Percentiles rank a stretch among this genome's conserved stretches.
These are phyloP conservation scores for Phyllosticta citriasiana DNA, from an alignment of 2,329 filamentous ascomycete genomes.

Conservation along the genomic window DNA sequence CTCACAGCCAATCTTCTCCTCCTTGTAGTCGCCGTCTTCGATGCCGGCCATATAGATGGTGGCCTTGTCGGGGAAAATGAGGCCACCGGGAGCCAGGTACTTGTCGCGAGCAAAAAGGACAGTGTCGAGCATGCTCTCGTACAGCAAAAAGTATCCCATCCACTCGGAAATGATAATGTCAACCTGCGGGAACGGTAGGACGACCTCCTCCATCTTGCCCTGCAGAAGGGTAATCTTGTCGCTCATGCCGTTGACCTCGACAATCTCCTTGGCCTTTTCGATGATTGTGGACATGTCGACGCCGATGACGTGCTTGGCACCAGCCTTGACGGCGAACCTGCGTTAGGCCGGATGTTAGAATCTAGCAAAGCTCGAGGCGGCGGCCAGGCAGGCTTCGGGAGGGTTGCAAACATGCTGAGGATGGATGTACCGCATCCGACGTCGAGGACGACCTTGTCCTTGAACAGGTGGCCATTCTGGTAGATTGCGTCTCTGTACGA, in stretches of 20 bases:
- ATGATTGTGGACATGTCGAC: slow-evolving; percentile 99
- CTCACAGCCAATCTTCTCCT: slow-evolving; percentile 99
- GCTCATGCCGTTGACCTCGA: slow-evolving; percentile 79
- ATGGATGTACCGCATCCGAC: slow-evolving; percentile 96
- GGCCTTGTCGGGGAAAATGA: slow-evolving; percentile 98
- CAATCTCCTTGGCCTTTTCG: slow-evolving; percentile 94
- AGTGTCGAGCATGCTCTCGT: slow-evolving; percentile 98
- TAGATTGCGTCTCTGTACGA: slow-evolving; percentile 97
- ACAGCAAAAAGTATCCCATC: slow-evolving; percentile 99
- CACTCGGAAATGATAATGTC: slow-evolving; percentile 99
- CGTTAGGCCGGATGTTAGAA: slow-evolving; percentile 8
- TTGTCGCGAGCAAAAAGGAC: slow-evolving; percentile 89
- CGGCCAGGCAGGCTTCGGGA: slow-evolving; percentile 4
- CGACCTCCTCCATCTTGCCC: slow-evolving; percentile 99
- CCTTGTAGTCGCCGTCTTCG: slow-evolving; percentile 98
- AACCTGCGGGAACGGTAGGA: slow-evolving; percentile 85
- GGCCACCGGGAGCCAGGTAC: slow-evolving; percentile 74
- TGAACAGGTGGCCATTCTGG: slow-evolving; percentile 90
- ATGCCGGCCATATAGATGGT: slow-evolving; percentile 96
- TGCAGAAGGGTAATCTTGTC: slow-evolving; percentile 97
- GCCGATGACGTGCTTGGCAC: slow-evolving; percentile 96
- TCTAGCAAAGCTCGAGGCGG: slow-evolving; percentile 12
- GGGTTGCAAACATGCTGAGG: slow-evolving; percentile 76
- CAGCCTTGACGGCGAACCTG: slow-evolving; percentile 94
- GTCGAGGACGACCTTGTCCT: slow-evolving; percentile 88